A percentile compares a stretch with the other conserved stretches of the same genome.
These are phyloP conservation scores for Ophiostoma piceae DNA, from an alignment of 2,329 filamentous ascomycete species.

Conservation along the genomic window DNA sequence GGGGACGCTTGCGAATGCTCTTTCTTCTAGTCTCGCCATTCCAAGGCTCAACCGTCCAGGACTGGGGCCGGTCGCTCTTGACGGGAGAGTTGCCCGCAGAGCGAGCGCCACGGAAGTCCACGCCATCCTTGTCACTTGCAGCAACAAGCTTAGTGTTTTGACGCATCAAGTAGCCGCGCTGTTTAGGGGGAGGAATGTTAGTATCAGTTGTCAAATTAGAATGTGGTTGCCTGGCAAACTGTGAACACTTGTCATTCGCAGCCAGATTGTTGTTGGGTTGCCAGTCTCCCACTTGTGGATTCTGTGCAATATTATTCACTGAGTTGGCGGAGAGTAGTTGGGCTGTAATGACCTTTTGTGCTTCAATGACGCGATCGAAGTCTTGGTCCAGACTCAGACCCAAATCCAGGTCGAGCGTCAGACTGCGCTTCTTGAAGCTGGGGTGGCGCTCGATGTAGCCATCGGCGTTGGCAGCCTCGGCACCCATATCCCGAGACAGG, in stretches of 20 bases:
- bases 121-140: conserved; percentile 70
- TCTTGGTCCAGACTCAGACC: conserved; percentile 85
- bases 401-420: conserved; percentile 75
- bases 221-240: conserved; percentile 16
- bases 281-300: conserved; percentile 34
- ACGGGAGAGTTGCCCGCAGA: conserved; percentile 64
- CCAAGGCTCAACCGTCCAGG: conserved; percentile 97
- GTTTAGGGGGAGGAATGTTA: conserved; percentile 58
- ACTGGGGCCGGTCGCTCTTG: conserved; percentile 76
- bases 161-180: conserved; percentile 98
- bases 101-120: conserved; percentile 51
- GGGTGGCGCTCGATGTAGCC: conserved; percentile 56
- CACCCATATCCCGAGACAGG: conserved; percentile 45
- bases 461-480: conserved; percentile 33
- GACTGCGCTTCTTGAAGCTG: conserved; percentile 74
- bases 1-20: conserved; percentile 54
- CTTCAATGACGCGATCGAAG: conserved; percentile 90
- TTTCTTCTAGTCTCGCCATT: conserved; percentile 70
- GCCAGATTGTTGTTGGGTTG: neutral
- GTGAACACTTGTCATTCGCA: conserved; percentile 21
- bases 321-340: conserved; percentile 29
- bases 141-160: conserved; percentile 97
- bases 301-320: conserved; percentile 31
- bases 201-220: conserved; percentile 41
- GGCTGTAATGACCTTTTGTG: conserved; percentile 80